Evolutionary conservation across 2,329 filamentous ascomycete genomes (phyloP).

Genomic region (Aspergillus sp.): DNA sequence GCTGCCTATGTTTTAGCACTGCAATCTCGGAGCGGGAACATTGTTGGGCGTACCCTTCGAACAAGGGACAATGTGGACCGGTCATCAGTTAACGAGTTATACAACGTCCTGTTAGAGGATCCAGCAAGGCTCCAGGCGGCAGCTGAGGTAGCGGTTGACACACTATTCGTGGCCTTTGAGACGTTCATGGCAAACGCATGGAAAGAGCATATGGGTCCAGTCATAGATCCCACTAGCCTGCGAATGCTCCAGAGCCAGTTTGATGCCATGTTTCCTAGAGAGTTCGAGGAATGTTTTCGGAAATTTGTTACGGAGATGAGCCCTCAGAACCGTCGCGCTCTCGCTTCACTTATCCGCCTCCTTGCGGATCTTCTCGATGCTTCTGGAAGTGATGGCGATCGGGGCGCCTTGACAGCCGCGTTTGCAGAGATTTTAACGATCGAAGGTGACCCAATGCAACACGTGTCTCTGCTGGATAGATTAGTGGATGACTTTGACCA

Average conservation of each 20-base stretch:
- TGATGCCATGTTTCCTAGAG: constrained; percentile 42
- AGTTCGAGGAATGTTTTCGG: constrained; percentile 59
- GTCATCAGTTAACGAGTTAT: constrained; percentile 81
- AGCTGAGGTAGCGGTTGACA: constrained; percentile 74
- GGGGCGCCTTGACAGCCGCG: constrained; percentile 80
- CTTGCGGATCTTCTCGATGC: constrained; percentile 85
- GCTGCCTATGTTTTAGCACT: constrained; percentile 79
- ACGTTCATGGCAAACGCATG: constrained; percentile 88
- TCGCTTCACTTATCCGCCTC: constrained; percentile 79
- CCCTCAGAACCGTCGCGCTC: constrained; percentile 68
- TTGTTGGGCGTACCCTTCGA: constrained; percentile 74
- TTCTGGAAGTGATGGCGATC: constrained; percentile 86
- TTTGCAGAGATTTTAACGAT: constrained; percentile 85
- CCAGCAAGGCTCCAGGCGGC: constrained; percentile 75
- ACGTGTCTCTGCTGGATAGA: constrained; percentile 84
- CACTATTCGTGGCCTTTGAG: constrained; percentile 88
- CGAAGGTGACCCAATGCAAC: constrained; percentile 74
- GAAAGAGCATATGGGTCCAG: constrained; percentile 82
- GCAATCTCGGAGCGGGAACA: constrained; percentile 81
- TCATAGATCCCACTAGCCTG: constrained; percentile 71
- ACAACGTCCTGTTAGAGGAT: constrained; percentile 82
- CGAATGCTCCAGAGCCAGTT: constrained; percentile 66
- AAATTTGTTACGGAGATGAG: constrained; percentile 53
- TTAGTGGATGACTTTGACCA: constrained; percentile 86
- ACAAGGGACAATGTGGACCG: constrained; percentile 71